Evolutionary conservation across 257 asterid species (phyloP), one percentile per base, ranked within the genome.

Genomic region (Capsicum baccatum): DNA sequence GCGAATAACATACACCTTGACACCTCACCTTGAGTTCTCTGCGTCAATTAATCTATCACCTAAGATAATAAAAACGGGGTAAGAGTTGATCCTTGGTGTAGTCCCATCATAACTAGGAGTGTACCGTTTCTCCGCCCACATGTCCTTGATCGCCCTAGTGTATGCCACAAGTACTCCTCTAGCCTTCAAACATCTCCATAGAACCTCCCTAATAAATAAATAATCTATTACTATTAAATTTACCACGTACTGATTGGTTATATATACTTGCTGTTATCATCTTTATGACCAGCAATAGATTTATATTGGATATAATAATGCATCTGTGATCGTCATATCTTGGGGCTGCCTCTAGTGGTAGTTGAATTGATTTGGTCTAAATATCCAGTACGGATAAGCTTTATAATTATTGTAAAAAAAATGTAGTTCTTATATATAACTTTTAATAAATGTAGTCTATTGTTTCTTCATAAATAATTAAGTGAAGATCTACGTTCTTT

Each of bases 291-390:
- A 67, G 2, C 21, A 3, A 35, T 35, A 14, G 50, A 67, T 67
- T 35, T 67, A 39, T 66, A 9, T 3, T 37, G 37, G 76, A 67
- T 37, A 50, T 8, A 67, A 44, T 37, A 6, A 0, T 15, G 19
- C 48, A 33, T 66, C 73, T 33, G 44, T 64, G 37, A 12, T 26
- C 33, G 44, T 64, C 71, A 26, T 64, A 26, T 64, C 44, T 64
- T 64, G 9, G 44, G n/a, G n/a, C n/a, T 64, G 71, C 44, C 2
- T 64, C 17, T 64, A 26, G 26, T 64, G 70, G 70, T 64, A 11
- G 44, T 64, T 26, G 70, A 64, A 64, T 64, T 64, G 70, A 64
- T 26, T 64, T 64, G 71, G 71, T 64, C 71, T 12, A 26, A 64
- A 26, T 64, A 26, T 64, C 71, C 8, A 1, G 71, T 12, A 44